Evolutionary conservation across 768 basidiomycete species (phyloP), one percentile per base, ranked within the genome.

Genomic region (Calocybe cyanea): DNA sequence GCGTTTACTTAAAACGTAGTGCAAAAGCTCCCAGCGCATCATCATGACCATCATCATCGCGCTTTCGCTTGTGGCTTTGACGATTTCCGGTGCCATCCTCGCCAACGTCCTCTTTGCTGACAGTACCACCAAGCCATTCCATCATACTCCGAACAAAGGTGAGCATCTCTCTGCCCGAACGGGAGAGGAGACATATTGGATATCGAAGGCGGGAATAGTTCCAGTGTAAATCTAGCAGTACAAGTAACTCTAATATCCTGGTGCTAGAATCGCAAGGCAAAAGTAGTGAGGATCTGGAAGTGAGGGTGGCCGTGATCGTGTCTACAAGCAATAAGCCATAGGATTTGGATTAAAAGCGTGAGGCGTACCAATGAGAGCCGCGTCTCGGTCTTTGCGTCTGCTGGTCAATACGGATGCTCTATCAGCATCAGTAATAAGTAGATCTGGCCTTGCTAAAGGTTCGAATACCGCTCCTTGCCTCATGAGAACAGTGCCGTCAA

Each of bases 141-240:
- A 96, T 95, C 88, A 98, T 87, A 71, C 90, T 94, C 48, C 93
- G 71, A 20, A 96, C 90, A 58, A 93, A 92, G 1, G 88, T 86
- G 28, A 96, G 66, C 86, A 96, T 95, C 65, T 99, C 95, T 50
- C 85, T 80, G 2, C 87, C 92, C 5, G 92, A 94, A 25, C 85
- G 78, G 38, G 89, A 89, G 31, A 98, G 76, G n/a, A 99, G 77
- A 62, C 95, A 98, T 28, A 99, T 89, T 0, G 95, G 96, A 63
- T 77, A 88, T 61, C 79, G 79, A 40, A 87, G 78, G 35, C 82
- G 80, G 0, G 88, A 87, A 63, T 82, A 98, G 46, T 85, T 85
- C 96, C 96, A 99, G 59, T 98, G 93, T 58, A 97, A 93, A 60
- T 98, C 96, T 23, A 98, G 80, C 5, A 99, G 70, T 17, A 98